Evolutionary conservation across 345 rosid genomes (phyloP).

Genomic region (Cardiospermum halicacabum): DNA sequence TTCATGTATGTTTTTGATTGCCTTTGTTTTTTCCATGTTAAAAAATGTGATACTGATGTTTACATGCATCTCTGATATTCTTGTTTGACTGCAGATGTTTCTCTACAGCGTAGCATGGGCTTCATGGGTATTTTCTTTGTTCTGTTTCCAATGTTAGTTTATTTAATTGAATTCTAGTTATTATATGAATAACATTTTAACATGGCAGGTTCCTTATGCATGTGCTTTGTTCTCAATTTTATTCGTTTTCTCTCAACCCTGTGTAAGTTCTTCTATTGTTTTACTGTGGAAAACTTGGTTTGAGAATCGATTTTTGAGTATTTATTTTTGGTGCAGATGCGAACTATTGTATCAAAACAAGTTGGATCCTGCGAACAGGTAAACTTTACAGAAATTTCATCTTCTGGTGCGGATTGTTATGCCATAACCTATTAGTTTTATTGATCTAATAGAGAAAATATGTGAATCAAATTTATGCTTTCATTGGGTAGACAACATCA

Average conservation of each 20-base stretch:
- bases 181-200: conserved; percentile 19
- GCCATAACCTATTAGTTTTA: background rate
- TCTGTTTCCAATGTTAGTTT: background rate
- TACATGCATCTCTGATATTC: conserved; percentile 3
- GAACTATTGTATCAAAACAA: conserved; percentile 89
- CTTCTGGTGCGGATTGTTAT: background rate
- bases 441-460: background rate
- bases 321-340: conserved; percentile 38
- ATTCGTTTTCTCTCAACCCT: conserved; percentile 61
- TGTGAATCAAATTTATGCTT: background rate
- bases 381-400: conserved; percentile 4
- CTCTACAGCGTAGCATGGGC: conserved; percentile 85
- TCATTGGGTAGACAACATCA: background rate
- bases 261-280: conserved; percentile 51
- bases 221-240: conserved; percentile 59
- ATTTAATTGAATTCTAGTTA: background rate
- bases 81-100: conserved; percentile 53
- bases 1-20: conserved; percentile 47
- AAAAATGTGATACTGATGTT: background rate
- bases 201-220: conserved; percentile 69
- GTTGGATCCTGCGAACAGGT: conserved; percentile 83
- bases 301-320: background rate
- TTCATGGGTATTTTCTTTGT: conserved; percentile 47
- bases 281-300: background rate
- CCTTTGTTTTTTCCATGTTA: background rate